phyloP scores from a whole-genome alignment of 208 protist species.

The Crithidia sp. region DNA sequence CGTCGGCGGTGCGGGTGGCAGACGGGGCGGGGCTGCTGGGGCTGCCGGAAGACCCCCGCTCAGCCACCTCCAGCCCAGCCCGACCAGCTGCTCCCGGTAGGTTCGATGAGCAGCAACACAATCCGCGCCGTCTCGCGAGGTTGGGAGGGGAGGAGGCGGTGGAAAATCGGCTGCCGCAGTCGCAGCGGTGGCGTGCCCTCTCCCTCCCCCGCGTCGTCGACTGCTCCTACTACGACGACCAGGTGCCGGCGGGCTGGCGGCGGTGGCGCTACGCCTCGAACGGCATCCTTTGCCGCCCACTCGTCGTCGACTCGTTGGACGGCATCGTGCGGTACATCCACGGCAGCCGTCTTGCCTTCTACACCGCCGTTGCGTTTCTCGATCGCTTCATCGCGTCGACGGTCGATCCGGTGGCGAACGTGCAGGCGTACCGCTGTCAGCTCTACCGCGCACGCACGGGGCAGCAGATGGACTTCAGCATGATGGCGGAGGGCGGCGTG shows the following conservation, averaged over 20 bases:
- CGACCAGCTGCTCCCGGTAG: background rate
- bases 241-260: slow-evolving; percentile 53
- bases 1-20: slow-evolving; percentile 24
- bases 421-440: slow-evolving; percentile 23
- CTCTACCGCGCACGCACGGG: slow-evolving; percentile 14
- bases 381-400: slow-evolving; percentile 66
- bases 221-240: slow-evolving; percentile 34
- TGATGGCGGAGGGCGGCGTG: slow-evolving; percentile 9
- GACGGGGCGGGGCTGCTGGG: slow-evolving; percentile 7
- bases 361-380: slow-evolving; percentile 66
- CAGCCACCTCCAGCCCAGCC: slow-evolving; percentile 18
- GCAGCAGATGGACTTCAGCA: slow-evolving; percentile 31
- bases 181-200: slow-evolving; percentile 41
- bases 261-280: slow-evolving; percentile 60
- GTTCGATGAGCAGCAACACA: slow-evolving; percentile 21
- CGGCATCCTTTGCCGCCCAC: slow-evolving; percentile 48
- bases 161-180: slow-evolving; percentile 25
- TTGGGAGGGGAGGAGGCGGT: background rate
- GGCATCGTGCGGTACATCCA: slow-evolving; percentile 67
- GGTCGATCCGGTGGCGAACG: slow-evolving; percentile 41
- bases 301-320: slow-evolving; percentile 80
- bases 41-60: slow-evolving; percentile 22
- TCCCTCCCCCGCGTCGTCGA: slow-evolving; percentile 34
- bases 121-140: background rate
- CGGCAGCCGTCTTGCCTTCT: slow-evolving; percentile 64